phyloP scores from a whole-genome alignment of 1,139 yeast species.

The Geotrichum bryndzae region DNA sequence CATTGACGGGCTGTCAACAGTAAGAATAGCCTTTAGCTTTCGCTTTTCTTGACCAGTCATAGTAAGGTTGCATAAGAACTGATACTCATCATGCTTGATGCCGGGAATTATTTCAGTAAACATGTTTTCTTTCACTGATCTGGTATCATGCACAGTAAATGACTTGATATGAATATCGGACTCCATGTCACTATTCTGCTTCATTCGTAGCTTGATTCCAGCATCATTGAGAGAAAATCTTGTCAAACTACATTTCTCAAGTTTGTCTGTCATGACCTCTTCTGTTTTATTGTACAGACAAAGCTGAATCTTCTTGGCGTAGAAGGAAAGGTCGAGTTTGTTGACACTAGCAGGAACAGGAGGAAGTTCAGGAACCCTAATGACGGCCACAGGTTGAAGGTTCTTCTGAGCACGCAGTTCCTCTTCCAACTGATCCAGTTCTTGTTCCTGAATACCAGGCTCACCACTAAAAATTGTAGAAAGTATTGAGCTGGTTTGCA shows the following conservation, averaged over 20 bases:
- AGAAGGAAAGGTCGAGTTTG: conserved; percentile 36
- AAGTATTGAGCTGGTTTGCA: conserved; percentile 51
- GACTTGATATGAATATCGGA: conserved; percentile 64
- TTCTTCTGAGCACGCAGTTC: conserved; percentile 29
- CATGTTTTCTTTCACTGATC: conserved; percentile 56
- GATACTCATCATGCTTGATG: conserved; percentile 56
- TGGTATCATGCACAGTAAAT: conserved; percentile 70
- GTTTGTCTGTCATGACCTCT: conserved; percentile 31
- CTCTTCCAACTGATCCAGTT: conserved; percentile 48
- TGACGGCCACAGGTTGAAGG: conserved; percentile 15
- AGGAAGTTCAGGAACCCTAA: conserved; percentile 5
- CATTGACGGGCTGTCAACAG: conserved; percentile 74
- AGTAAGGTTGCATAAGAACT: conserved; percentile 54
- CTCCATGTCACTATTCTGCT: conserved; percentile 50
- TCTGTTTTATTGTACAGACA: conserved; percentile 58
- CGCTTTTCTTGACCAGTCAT: conserved; percentile 12
- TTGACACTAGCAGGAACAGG: conserved; percentile 9
- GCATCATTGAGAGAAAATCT: conserved; percentile 58
- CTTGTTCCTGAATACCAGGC: conserved; percentile 48
- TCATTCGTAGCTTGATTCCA: conserved; percentile 46
- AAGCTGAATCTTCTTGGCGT: conserved; percentile 58
- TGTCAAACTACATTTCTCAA: conserved; percentile 47
- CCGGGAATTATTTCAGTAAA: conserved; percentile 80
- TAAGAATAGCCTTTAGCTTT: conserved; percentile 46
- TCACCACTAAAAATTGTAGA: conserved; percentile 49